Conservation (phyloP, 495 filamentous ascomycete genomes). For the Xylona heveae region DNA sequence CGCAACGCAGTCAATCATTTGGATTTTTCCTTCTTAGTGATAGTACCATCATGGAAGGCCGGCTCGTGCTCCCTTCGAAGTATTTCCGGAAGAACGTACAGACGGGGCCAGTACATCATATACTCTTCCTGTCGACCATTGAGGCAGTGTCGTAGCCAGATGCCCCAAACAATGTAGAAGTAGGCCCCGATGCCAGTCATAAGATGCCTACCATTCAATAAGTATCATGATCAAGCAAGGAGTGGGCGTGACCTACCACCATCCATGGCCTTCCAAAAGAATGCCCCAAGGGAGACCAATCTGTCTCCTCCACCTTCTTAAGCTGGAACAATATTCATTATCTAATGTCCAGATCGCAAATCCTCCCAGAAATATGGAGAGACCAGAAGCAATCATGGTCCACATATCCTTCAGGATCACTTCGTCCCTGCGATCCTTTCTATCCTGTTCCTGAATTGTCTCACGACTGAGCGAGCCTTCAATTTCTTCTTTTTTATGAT, state of each 20-base stretch:
- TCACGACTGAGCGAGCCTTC: background rate
- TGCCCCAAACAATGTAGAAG: slow-evolving; percentile 67
- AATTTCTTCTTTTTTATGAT: slow-evolving; percentile 3
- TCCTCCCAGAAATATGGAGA: slow-evolving; percentile 59
- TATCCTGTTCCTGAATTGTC: slow-evolving; percentile 9
- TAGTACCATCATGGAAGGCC: too few species aligned
- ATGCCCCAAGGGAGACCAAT: slow-evolving; percentile 81
- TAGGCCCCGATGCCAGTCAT: slow-evolving; percentile 52
- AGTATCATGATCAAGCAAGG: background rate
- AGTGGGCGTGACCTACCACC: slow-evolving; percentile 57
- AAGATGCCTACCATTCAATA: slow-evolving; percentile 27
- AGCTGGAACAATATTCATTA: slow-evolving; percentile 52
- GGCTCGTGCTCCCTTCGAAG: slow-evolving; percentile 22
- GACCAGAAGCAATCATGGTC: slow-evolving; percentile 46
- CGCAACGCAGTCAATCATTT: too few species aligned
- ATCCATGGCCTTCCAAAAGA: slow-evolving; percentile 80
- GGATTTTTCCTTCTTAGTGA: too few species aligned
- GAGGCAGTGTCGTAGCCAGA: slow-evolving; percentile 67
- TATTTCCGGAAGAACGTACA: slow-evolving; percentile 47
- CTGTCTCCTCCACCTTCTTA: slow-evolving; percentile 46
- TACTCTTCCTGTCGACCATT: slow-evolving; percentile 60
- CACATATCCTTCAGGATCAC: slow-evolving; percentile 54
- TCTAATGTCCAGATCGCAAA: slow-evolving; percentile 82
- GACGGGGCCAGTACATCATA: slow-evolving; percentile 46
- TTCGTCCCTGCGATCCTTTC: slow-evolving; percentile 28